Percentiles rank a stretch among this genome's conserved stretches.
phyloP scores from a whole-genome alignment of 768 basidiomycete genomes.

The Boletus patriciae region DNA sequence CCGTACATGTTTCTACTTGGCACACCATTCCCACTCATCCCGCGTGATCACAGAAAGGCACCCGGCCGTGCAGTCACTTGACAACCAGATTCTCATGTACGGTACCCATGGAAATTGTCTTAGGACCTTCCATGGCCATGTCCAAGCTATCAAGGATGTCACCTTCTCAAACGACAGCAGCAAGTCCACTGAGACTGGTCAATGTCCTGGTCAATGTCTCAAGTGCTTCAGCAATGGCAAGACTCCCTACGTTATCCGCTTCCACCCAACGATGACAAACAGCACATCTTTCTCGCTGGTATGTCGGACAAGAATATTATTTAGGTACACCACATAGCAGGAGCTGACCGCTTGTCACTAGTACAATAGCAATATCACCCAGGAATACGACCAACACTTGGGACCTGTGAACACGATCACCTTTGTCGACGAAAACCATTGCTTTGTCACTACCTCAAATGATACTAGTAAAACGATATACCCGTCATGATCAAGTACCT shows the following conservation, averaged over 20 bases:
- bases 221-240: conserved; percentile 98
- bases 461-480: conserved; percentile 99
- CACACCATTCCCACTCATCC: too few relatives aligned
- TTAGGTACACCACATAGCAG: conserved; percentile 53
- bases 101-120: conserved; percentile 94
- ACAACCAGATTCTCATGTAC: too few relatives aligned
- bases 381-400: conserved; percentile 99
- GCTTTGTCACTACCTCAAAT: conserved; percentile 99
- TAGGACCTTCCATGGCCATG: conserved; percentile 95
- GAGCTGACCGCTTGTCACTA: conserved; percentile 34
- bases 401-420: conserved; percentile 99
- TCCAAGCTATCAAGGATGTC: conserved; percentile 95
- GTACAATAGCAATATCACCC: conserved; percentile 98
- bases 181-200: conserved; percentile 94
- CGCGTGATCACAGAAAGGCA: too few relatives aligned
- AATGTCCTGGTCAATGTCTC: conserved; percentile 94
- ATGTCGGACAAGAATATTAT: conserved; percentile 99
- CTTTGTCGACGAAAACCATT: conserved; percentile 96
- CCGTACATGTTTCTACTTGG: too few relatives aligned
- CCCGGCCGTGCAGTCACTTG: too few relatives aligned
- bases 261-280: conserved; percentile 95
- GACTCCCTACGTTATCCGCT: conserved; percentile 92
- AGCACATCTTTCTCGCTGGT: conserved; percentile 93
- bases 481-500: conserved; percentile 99
- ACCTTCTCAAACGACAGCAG: conserved; percentile 93